phyloP scores from a whole-genome alignment of 2,329 filamentous ascomycete genomes.

The Nigrospora sphaerica region DNA sequence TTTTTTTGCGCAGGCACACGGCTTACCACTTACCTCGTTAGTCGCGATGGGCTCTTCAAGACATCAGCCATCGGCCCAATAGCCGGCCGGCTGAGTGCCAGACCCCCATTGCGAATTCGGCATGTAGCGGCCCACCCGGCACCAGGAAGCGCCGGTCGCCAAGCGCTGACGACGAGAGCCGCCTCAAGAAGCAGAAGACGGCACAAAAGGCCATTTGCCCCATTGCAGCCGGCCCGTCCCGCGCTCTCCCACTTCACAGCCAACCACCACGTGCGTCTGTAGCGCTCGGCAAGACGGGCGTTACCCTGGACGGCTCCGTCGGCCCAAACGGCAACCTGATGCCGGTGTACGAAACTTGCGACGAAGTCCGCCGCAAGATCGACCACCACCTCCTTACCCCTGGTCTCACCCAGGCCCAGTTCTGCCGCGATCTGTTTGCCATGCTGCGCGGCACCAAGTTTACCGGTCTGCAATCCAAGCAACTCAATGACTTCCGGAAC shows the following conservation, averaged over 20 bases:
- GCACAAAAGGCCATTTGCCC: neutral
- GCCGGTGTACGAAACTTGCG: slow-evolving; percentile 47
- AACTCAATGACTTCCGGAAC: slow-evolving; percentile 40
- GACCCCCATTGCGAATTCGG: no score
- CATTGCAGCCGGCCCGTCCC: no score
- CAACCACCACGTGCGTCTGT: no score
- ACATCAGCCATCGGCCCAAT: no score
- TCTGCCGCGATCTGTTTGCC: slow-evolving; percentile 35
- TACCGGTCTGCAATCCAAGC: slow-evolving; percentile 23
- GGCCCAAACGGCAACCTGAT: slow-evolving; percentile 13
- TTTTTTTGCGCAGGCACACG: no score
- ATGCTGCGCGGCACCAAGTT: slow-evolving; percentile 25
- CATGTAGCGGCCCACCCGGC: no score
- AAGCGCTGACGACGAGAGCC: neutral
- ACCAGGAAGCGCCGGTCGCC: neutral
- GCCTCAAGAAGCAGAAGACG: neutral
- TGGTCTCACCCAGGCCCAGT: slow-evolving; percentile 41
- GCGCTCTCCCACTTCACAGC: no score
- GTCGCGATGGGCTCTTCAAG: no score
- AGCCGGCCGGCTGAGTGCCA: no score
- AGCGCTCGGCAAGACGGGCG: no score
- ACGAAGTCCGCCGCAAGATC: slow-evolving; percentile 51
- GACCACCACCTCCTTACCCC: slow-evolving; percentile 34
- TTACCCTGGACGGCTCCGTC: no score
- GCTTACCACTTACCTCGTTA: no score